Conservation (phyloP, 2,329 filamentous ascomycete genomes). For the Cladosporium sp. region DNA sequence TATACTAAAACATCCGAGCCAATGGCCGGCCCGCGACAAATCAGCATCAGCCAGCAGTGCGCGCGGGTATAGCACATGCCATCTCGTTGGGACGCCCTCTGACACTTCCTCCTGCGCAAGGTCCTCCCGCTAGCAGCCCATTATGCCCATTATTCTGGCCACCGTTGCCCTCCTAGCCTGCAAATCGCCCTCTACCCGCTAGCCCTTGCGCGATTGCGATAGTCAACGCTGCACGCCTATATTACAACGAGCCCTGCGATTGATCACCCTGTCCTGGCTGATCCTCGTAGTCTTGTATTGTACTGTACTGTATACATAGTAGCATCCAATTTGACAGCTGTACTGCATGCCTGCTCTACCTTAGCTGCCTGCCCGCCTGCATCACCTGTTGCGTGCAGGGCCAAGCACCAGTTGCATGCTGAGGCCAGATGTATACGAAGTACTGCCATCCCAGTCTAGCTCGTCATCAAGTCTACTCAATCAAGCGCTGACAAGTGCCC, state of each 20-base stretch:
- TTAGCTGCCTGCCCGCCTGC: not conserved
- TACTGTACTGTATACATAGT: not conserved
- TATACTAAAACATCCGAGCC: conserved; percentile 14
- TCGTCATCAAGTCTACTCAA: not conserved
- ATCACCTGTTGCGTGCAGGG: conserved; percentile 13
- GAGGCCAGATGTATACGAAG: conserved; percentile 8
- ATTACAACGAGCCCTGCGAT: not conserved
- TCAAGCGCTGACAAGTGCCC: not conserved
- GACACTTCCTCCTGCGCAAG: not conserved
- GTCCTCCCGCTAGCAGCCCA: not conserved
- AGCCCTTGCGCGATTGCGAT: conserved; percentile 13
- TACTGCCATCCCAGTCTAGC: not conserved
- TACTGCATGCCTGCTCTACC: not conserved
- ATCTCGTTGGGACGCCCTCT: not conserved
- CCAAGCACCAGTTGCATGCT: conserved; percentile 7
- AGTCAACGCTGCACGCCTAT: conserved; percentile 2
- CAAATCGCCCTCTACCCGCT: not conserved
- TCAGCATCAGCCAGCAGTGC: conserved; percentile 1
- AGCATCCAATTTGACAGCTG: not conserved
- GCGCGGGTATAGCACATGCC: conserved; percentile 6
- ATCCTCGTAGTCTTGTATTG: not conserved
- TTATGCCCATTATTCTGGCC: not conserved
- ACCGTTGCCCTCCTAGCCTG: not conserved
- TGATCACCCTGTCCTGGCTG: not conserved
- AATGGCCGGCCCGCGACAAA: conserved; percentile 7